Evolutionary conservation across 345 rosid species (phyloP).

Genomic region (Fremontodendron californicum): DNA sequence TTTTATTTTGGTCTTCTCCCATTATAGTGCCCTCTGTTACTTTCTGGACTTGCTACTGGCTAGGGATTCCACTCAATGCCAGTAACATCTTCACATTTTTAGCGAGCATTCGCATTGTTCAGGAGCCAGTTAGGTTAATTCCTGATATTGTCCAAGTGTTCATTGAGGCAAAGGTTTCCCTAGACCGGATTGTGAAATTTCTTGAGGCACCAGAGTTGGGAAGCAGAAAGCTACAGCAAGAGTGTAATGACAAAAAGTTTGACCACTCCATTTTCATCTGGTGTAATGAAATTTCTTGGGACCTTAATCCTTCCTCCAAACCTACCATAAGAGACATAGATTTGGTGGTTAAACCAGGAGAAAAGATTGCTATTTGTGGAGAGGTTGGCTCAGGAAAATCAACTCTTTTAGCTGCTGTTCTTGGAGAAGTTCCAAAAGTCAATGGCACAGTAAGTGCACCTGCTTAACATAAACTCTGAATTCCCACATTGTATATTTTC

Average conservation of each 20-base stretch:
- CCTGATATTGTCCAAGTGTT: slow-evolving; percentile 42
- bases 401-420: slow-evolving; percentile 48
- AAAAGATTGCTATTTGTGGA: slow-evolving; percentile 55
- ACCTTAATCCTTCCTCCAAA: slow-evolving; percentile 19
- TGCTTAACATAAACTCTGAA: not conserved
- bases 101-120: slow-evolving; percentile 42
- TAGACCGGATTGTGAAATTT: slow-evolving; percentile 36
- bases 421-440: slow-evolving; percentile 52
- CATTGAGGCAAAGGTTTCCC: slow-evolving; percentile 52
- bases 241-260: not conserved
- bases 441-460: slow-evolving; percentile 39
- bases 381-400: slow-evolving; percentile 69
- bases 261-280: slow-evolving; percentile 28
- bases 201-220: slow-evolving; percentile 44
- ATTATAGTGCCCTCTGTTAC: slow-evolving; percentile 36
- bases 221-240: slow-evolving; percentile 22
- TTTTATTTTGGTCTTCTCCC: slow-evolving; percentile 47
- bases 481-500: not conserved
- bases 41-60: slow-evolving; percentile 46
- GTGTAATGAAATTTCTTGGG: slow-evolving; percentile 47
- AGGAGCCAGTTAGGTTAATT: slow-evolving; percentile 42
- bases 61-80: slow-evolving; percentile 40
- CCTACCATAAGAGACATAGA: slow-evolving; percentile 35
- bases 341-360: slow-evolving; percentile 31
- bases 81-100: slow-evolving; percentile 49